Evolutionary conservation across 1,139 yeast genomes (phyloP), one percentile per base, ranked within the genome.

Genomic region (Geotrichum bryndzae): DNA sequence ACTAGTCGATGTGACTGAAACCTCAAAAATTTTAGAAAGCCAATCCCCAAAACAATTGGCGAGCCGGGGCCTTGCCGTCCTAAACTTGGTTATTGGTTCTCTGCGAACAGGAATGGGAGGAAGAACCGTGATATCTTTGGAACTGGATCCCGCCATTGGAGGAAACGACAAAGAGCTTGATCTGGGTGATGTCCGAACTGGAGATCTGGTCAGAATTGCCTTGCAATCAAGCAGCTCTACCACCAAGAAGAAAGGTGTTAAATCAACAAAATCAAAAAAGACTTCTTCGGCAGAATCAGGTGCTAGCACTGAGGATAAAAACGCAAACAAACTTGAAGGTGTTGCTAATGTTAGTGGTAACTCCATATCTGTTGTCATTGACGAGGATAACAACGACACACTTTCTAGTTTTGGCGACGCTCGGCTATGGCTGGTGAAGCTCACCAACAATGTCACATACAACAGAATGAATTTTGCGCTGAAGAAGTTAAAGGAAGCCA

Each of bases 41-140:
- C 66, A 84, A 58, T 79, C 95, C 1, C 84, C 92, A 1, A 86
- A 87, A 70, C 81, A 81, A 63, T 77, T 92, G 33, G 87, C 88
- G 0, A 76, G 79, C 18, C 79, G 84, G 60, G 97, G 97, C 0
- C 76, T 88, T 50, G 97, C 97, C 0, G 78, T 90, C 8, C 72
- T 85, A 55, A 89, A 91, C 72, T 77, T 92, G 60, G 73, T 77
- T 0, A 77, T 88, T 18, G 80, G 81, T 18, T 84, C 84, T 62
- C 74, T 88, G 3, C 78, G 87, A 60, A 87, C 94, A 0, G 96
- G 97, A 0, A 76, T 90, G 25, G 96, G 92, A 4, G 97, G 97
- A 3, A 84, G 88, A 69, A 78, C 85, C 15, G 75, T 89, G 52
- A 69, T 90, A 10, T 96, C 90, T 64, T 74, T 92, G 56, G 82